Conservation (phyloP, 805 yeast species). For the Wickerhamiella domercqiae region DNA sequence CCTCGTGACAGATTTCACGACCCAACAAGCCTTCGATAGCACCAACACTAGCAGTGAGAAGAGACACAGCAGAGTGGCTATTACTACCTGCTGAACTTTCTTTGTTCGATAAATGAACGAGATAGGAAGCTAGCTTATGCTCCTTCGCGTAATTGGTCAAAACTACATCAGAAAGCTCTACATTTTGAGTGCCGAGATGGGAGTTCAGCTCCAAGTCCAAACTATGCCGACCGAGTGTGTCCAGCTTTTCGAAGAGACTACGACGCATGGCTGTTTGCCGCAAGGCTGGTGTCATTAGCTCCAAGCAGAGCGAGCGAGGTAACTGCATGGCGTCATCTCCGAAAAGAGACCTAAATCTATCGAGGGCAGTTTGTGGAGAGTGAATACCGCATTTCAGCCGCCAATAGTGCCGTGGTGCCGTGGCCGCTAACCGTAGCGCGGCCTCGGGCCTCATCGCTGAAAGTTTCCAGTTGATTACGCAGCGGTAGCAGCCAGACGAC, state of each 20-base stretch:
- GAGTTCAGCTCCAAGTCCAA: slow-evolving; percentile 11
- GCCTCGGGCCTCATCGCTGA: too few species aligned
- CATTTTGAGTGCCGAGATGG: slow-evolving; percentile 16
- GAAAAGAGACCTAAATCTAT: slow-evolving; percentile 3
- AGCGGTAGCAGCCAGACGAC: too few species aligned
- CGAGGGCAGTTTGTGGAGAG: background rate
- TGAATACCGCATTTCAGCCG: background rate
- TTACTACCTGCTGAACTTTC: background rate
- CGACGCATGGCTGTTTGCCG: slow-evolving; percentile 9
- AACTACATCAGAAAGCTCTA: slow-evolving; percentile 6
- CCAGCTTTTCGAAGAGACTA: slow-evolving; percentile 9
- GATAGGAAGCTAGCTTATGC: slow-evolving; percentile 5
- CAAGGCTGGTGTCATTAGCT: slow-evolving; percentile 13
- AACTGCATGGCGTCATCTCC: slow-evolving; percentile 7
- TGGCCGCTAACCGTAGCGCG: too few species aligned
- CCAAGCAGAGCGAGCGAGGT: slow-evolving; percentile 12
- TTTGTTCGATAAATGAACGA: background rate
- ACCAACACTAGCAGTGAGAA: background rate
- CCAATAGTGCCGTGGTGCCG: too few species aligned
- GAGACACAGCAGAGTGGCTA: background rate
- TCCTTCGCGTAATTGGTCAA: slow-evolving; percentile 7
- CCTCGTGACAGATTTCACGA: too few species aligned
- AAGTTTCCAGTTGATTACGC: too few species aligned
- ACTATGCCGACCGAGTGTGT: slow-evolving; percentile 5
- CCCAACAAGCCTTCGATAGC: background rate